Base-by-base conservation (phyloP, 2,329 filamentous ascomycete species). In the Fusarium protoensiforme region DNA sequence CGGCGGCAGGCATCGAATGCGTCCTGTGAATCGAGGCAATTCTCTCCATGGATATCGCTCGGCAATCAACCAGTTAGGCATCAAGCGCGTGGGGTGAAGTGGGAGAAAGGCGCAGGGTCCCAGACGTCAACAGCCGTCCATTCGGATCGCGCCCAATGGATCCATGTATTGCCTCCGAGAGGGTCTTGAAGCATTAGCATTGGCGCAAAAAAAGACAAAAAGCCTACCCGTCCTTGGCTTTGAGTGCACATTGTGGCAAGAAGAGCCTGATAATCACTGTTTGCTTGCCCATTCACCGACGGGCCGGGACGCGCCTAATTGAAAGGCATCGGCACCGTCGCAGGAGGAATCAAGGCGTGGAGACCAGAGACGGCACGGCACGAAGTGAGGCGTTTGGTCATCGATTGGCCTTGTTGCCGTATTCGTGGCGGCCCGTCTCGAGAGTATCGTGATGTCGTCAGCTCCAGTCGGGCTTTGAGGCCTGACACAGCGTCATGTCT, bases 351-450 rank as follows among this genome's bases (percentile, higher is more conserved):
- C 38, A 39, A 46, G 67, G 63, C 64, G 54, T 65, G 31, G 60
- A 57, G 59, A 43, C 54, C 33, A 57, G 48, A 54, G 46, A 48
- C 56, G 51, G 41, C 61, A 61, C 35, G 62, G 58, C 33, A 39
- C 16, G 71, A 67, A 77, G 65, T 74, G 73, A 77, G 68, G 71
- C 71, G 68, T 59, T 51, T n/a, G 46, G 46, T 51, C 46, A 48
- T 48, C 16, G 43, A 48, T 66, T 43, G 48, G 62, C 59, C 54
- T 63, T 43, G 64, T 58, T 18, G 58, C 57, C 29, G 46, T 39
- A 35, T 51, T 67, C 51, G 51, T 64, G 60, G 33, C 58, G 58
- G 63, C 64, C 31, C 64, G 46, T 65, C 53, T 41, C 51, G 36
- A 24, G 39, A 24, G 27, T 33, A 29, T 51, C 33, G 58, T 51